Evolutionary conservation across 2,329 filamentous ascomycete species (phyloP).

Genomic region (Podosphaera fusca): DNA sequence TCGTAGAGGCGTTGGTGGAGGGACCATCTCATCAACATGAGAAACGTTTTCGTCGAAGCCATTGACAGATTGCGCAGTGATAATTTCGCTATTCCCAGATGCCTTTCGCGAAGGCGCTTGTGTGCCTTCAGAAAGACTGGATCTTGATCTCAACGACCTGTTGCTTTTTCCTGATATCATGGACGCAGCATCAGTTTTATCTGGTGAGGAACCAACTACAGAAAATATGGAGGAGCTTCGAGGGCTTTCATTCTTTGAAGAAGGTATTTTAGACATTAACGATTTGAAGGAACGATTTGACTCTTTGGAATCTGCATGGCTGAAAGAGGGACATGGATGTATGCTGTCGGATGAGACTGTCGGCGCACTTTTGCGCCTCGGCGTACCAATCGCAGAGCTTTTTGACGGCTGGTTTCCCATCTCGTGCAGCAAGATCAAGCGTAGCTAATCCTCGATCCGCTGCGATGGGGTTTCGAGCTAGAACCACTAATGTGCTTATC

Average conservation of each 20-base stretch:
- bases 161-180: slow-evolving; percentile 45
- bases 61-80: not conserved
- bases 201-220: slow-evolving; percentile 27
- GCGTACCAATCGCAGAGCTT: slow-evolving; percentile 13
- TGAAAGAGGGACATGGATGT: slow-evolving; percentile 77
- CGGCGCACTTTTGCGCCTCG: slow-evolving; percentile 12
- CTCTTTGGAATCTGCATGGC: slow-evolving; percentile 79
- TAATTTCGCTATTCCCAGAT: not conserved
- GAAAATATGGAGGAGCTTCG: slow-evolving; percentile 41
- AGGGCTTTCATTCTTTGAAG: slow-evolving; percentile 55
- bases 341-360: slow-evolving; percentile 22
- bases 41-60: slow-evolving; percentile 20
- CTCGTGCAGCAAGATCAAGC: slow-evolving; percentile 1
- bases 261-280: slow-evolving; percentile 75
- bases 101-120: slow-evolving; percentile 4
- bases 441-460: not conserved
- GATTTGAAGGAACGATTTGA: slow-evolving; percentile 62
- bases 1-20: slow-evolving; percentile 73
- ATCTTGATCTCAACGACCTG: slow-evolving; percentile 26
- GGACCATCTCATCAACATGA: slow-evolving; percentile 26
- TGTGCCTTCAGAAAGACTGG: slow-evolving; percentile 18
- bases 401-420: slow-evolving; percentile 59
- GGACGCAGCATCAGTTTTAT: slow-evolving; percentile 55
- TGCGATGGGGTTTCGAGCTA: not conserved
- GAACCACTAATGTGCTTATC: not conserved